Conservation (phyloP, 2,329 filamentous ascomycete genomes). For the Fonsecaea nubica region DNA sequence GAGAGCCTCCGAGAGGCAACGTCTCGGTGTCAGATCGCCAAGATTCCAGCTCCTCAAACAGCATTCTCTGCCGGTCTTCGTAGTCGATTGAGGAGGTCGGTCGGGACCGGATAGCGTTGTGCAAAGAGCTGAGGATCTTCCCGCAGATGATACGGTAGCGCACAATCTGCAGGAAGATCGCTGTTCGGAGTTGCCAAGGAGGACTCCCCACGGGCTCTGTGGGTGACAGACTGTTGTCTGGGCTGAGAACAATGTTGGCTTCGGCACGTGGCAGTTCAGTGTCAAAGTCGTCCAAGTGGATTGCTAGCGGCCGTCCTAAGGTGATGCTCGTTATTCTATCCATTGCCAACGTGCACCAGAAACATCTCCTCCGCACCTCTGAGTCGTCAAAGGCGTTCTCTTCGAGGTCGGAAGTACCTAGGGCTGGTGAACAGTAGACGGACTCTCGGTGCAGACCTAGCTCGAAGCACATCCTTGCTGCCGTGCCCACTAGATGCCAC, state of each 20-base stretch:
- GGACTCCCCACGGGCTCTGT: conserved; percentile 14
- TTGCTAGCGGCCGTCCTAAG: conserved; percentile 19
- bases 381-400: conserved; percentile 8
- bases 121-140: conserved; percentile 19
- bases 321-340: conserved; percentile 24
- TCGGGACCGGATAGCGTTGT: conserved; percentile 18
- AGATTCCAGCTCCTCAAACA: conserved; percentile 16
- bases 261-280: conserved; percentile 19
- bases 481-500: conserved; percentile 55
- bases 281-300: conserved; percentile 22
- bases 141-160: conserved; percentile 24
- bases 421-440: conserved; percentile 41
- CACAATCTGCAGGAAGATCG: conserved; percentile 20
- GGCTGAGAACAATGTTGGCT: conserved; percentile 16
- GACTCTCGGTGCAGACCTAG: conserved; percentile 52
- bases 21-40: conserved; percentile 15
- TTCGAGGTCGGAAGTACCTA: background rate
- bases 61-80: background rate
- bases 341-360: conserved; percentile 52
- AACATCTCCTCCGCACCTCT: conserved; percentile 50
- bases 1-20: conserved; percentile 42
- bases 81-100: conserved; percentile 11
- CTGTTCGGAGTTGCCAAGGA: conserved; percentile 18
- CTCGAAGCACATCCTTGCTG: conserved; percentile 51
- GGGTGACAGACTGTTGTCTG: conserved; percentile 20